These are phyloP conservation scores for Xylaria scruposa DNA, from an alignment of 495 filamentous ascomycete species.

Conservation along the genomic window DNA sequence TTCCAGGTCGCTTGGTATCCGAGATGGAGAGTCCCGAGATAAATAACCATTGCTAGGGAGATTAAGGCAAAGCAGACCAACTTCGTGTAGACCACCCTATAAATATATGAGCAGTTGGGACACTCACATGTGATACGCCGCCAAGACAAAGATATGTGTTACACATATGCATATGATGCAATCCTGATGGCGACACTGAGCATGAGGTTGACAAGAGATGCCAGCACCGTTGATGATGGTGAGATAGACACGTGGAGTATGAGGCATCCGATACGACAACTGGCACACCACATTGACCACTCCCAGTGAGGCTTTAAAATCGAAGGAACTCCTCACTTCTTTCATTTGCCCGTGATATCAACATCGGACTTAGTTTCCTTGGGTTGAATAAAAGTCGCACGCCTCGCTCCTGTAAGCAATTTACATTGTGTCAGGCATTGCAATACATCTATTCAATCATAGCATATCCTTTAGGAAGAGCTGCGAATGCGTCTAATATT, in stretches of 20 bases:
- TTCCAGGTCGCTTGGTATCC: not conserved
- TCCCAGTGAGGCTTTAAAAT: not conserved
- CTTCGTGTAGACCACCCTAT: not conserved
- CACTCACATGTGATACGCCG: not conserved
- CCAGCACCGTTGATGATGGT: not conserved
- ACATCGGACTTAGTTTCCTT: not conserved
- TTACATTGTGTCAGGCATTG: not conserved
- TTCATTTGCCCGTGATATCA: not conserved
- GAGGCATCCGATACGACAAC: not conserved
- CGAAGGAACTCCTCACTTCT: not conserved
- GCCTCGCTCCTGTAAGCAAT: not conserved
- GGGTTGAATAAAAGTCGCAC: not conserved
- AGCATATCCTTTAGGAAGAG: not conserved
- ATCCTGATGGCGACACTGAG: not conserved
- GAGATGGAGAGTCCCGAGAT: not conserved
- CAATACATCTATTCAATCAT: not conserved
- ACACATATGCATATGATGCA: slow-evolving; percentile 1
- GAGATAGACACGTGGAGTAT: not conserved
- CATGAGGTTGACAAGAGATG: not conserved
- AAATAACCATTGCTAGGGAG: not conserved
- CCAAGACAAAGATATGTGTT: not conserved
- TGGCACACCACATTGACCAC: not conserved
- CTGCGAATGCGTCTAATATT: not conserved
- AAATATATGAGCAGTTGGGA: not conserved
- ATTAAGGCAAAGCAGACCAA: not conserved